Evolutionary conservation across 306 rosid genomes (phyloP).

Genomic region (Sesbania bispinosa): DNA sequence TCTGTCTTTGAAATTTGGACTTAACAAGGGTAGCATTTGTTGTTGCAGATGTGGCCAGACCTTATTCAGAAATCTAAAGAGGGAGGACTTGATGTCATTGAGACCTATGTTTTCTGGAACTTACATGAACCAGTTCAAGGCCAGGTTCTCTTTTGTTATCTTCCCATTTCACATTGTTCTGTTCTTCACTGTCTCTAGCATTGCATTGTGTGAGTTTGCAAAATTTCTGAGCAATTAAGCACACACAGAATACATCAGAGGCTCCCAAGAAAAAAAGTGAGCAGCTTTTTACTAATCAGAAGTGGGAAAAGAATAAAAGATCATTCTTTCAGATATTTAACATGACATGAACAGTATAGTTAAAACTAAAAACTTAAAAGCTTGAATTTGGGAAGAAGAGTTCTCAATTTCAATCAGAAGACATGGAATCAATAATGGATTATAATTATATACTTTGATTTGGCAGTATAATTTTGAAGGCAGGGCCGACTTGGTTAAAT

Average conservation of each 20-base stretch:
- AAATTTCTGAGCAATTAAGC: not conserved
- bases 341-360: not conserved
- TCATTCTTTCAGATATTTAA: not conserved
- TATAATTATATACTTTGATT: not conserved
- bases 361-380: not conserved
- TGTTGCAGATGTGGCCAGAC: slow-evolving; percentile 92
- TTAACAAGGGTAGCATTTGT: slow-evolving; percentile 11
- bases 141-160: slow-evolving; percentile 48
- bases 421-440: slow-evolving; percentile 1
- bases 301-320: not conserved
- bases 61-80: slow-evolving; percentile 85
- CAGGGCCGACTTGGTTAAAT: slow-evolving; percentile 66
- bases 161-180: not conserved
- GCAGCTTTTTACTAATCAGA: not conserved
- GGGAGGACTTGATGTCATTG: slow-evolving; percentile 92
- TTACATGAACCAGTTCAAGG: slow-evolving; percentile 73
- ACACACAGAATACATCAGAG: not conserved
- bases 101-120: slow-evolving; percentile 94
- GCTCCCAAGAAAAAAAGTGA: not conserved
- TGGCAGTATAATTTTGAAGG: slow-evolving; percentile 79
- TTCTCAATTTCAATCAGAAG: not conserved
- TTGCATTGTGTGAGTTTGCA: slow-evolving; percentile 12
- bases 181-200: not conserved
- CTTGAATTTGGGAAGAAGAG: not conserved
- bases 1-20: not conserved